Evolutionary conservation across 2,329 filamentous ascomycete species (phyloP).

Genomic region (Blumeriella jaapii): DNA sequence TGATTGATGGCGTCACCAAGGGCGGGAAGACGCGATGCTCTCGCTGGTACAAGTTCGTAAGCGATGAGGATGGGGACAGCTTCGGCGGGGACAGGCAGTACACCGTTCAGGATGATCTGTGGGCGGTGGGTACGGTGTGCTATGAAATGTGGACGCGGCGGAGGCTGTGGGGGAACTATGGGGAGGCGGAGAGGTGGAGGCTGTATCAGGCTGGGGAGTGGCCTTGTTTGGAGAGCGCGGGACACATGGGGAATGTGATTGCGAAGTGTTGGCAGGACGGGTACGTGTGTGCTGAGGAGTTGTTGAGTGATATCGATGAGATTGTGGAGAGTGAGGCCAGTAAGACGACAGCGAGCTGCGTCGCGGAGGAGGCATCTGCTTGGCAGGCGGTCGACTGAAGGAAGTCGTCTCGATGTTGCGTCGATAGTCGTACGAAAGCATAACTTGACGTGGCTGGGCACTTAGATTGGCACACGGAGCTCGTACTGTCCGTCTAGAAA

Average conservation of each 20-base stretch:
- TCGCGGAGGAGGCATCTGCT: neutral
- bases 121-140: conserved; percentile 2
- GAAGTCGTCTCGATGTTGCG: neutral
- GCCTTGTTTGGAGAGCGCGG: conserved; percentile 1
- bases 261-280: conserved; percentile 4
- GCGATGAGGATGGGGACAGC: conserved; percentile 1
- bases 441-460: neutral
- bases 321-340: neutral
- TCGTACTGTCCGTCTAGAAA: conserved; percentile 2
- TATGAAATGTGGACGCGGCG: conserved; percentile 5
- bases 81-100: conserved; percentile 1
- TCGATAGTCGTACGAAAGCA: neutral
- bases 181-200: conserved; percentile 1
- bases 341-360: neutral
- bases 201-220: conserved; percentile 1
- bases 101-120: conserved; percentile 3
- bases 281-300: conserved; percentile 3
- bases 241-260: conserved; percentile 3
- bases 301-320: conserved; percentile 3
- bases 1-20: conserved; percentile 1
- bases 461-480: neutral
- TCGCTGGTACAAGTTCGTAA: conserved; percentile 4
- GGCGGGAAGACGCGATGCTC: conserved; percentile 1
- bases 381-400: conserved; percentile 3
- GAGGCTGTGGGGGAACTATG: conserved; percentile 1